phyloP scores from a whole-genome alignment of 306 rosid genomes.

The Rosa chinensis region DNA sequence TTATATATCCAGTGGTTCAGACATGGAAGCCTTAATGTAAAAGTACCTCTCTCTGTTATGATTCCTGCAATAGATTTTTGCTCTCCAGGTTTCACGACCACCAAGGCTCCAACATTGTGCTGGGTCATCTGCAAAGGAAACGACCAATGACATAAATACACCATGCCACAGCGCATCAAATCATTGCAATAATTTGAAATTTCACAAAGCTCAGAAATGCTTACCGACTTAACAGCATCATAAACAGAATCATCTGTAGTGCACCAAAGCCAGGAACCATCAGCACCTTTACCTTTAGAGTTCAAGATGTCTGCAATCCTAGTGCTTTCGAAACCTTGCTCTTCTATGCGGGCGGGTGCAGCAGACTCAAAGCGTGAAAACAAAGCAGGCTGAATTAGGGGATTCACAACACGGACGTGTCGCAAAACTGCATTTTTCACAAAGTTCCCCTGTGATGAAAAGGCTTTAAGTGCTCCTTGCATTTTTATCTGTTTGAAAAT shows the following conservation, averaged over 20 bases:
- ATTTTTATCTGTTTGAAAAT: conserved; percentile 45
- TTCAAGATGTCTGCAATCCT: conserved; percentile 74
- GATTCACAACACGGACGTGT: conserved; percentile 70
- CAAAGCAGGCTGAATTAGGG: conserved; percentile 64
- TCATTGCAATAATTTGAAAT: conserved; percentile 1
- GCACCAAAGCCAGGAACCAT: conserved; percentile 99
- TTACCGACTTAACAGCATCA: conserved; percentile 97
- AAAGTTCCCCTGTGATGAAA: conserved; percentile 59
- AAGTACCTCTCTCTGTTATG: conserved; percentile 90
- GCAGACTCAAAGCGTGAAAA: conserved; percentile 61
- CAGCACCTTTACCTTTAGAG: conserved; percentile 79
- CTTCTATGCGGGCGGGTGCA: conserved; percentile 68
- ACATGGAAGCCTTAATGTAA: neutral
- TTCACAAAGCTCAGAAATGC: conserved; percentile 24
- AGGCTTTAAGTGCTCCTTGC: conserved; percentile 75
- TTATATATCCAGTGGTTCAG: neutral
- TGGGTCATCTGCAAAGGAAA: conserved; percentile 81
- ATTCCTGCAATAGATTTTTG: conserved; percentile 80
- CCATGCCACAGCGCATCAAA: conserved; percentile 6
- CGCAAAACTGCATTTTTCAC: conserved; percentile 76
- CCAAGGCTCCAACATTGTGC: conserved; percentile 95
- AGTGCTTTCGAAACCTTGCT: conserved; percentile 98
- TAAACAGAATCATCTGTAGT: conserved; percentile 85
- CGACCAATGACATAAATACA: conserved; percentile 8
- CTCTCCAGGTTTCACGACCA: conserved; percentile 86